Evolutionary conservation across 768 basidiomycete genomes (phyloP), one percentile per base, ranked within the genome.

Genomic region (Cantharellus cinnabarinus): DNA sequence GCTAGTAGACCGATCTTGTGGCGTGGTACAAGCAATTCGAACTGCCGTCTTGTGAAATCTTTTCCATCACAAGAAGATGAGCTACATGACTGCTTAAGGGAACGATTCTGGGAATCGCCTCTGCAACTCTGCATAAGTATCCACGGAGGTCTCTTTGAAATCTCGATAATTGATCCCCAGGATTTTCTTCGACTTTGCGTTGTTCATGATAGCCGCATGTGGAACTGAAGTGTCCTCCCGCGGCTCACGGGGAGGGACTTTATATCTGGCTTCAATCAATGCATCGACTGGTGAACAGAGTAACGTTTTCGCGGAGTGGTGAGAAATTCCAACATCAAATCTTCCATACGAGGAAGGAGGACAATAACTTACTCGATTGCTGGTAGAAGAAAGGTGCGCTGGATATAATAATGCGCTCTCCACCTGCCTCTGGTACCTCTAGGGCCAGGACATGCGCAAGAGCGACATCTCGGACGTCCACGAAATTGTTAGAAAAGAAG

Each of bases 381-480:
- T 62, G 62, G 34, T 38, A 59, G 14, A 41, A 59, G 48, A 51
- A 62, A 1, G 63, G 34, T 7, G 61, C 63, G 35, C 7, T 37
- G 7, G 10, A 10, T 10, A 54, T 10, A 37, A 54, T 54, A 40
- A 63, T 62, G 7, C 68, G 51, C 55, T 67, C 37, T 41, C 62
- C 62, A 7, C 59, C 64, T 0, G 67, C 67, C 3, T 60, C 58
- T 2, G 56, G 59, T 2, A 48, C 60, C 4, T 59, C 4, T 42
- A 69, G 62, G 3, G 64, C 60, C 29, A 64, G 62, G 34, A 66
- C 60, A 42, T 69, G 68, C 20, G 64, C 48, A 4, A 56, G 20
- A 1, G 68, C 68, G 15, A 68, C 64, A 51, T 70, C 68, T 3
- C 69, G 57, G 10, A 70, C 70, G 58, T 70, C 70, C 38, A 68